Percentiles rank a stretch among this genome's conserved stretches.
These are phyloP conservation scores for Dendrocalamus latiflorus DNA, from an alignment of 202 grass and related monocot species.

Conservation along the genomic window DNA sequence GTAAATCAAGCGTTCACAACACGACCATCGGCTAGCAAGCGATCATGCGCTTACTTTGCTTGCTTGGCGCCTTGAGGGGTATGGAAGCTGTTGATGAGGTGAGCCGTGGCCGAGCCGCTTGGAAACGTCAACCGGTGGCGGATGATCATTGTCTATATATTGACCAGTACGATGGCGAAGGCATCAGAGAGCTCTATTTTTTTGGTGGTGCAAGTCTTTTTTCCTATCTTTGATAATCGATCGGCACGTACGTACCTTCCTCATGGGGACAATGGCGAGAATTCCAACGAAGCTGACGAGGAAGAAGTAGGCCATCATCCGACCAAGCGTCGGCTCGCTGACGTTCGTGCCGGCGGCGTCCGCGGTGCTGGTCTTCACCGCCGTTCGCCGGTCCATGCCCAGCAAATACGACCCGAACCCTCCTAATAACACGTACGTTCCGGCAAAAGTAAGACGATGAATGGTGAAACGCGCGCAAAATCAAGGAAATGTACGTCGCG, in stretches of 20 bases:
- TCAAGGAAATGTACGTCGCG: background rate
- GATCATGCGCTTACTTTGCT: constrained; percentile 30
- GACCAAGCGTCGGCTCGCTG: constrained; percentile 36
- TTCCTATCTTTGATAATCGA: background rate
- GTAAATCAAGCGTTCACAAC: too few relatives aligned
- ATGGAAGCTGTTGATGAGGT: constrained; percentile 75
- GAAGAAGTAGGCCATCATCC: constrained; percentile 46
- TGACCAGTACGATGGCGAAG: background rate
- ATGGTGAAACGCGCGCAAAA: background rate
- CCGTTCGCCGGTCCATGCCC: constrained; percentile 42
- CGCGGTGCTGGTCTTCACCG: constrained; percentile 27
- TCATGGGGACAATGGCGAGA: constrained; percentile 52
- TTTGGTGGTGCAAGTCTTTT: too few relatives aligned
- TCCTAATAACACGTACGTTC: background rate
- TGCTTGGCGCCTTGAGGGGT: constrained; percentile 33
- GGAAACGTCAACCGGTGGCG: constrained; percentile 55
- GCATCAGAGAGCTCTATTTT: background rate
- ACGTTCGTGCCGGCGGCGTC: constrained; percentile 3
- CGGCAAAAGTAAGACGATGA: background rate
- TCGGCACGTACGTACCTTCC: constrained; percentile 43
- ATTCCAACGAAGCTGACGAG: constrained; percentile 59
- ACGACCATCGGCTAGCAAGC: too few relatives aligned
- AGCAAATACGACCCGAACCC: constrained; percentile 55
- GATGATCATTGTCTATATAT: constrained; percentile 55
- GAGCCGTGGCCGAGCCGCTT: constrained; percentile 62